Percentiles rank a stretch among this genome's conserved stretches.
These are phyloP conservation scores for Staphylotrichum tortipilum DNA, from an alignment of 495 filamentous ascomycete species.

Conservation along the genomic window DNA sequence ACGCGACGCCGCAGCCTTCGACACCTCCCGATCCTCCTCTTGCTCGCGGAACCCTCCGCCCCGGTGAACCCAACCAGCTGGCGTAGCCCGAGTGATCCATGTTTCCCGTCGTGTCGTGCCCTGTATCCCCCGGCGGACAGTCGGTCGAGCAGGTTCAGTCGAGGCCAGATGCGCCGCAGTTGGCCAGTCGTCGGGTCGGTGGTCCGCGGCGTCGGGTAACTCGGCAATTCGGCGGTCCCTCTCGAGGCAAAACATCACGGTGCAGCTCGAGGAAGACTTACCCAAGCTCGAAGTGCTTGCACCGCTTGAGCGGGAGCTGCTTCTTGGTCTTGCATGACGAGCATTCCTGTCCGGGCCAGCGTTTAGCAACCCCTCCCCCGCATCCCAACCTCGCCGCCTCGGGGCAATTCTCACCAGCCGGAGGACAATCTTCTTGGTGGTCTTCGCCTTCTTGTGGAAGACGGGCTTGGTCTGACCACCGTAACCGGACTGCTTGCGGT, in stretches of 20 bases:
- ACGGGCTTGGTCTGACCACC: conserved; percentile 99
- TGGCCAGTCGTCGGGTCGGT: neutral
- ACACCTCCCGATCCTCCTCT: too few relatives aligned
- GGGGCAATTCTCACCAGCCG: conserved; percentile 48
- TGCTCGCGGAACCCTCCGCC: too few relatives aligned
- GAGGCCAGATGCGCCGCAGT: neutral
- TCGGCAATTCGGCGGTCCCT: conserved; percentile 14
- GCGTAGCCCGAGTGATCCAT: neutral
- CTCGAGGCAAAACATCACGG: conserved; percentile 1
- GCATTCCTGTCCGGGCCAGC: conserved; percentile 67
- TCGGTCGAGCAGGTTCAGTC: neutral
- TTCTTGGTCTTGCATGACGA: conserved; percentile 96
- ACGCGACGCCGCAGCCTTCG: too few relatives aligned
- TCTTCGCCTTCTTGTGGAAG: conserved; percentile 99
- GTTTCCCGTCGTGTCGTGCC: neutral
- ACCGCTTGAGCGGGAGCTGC: conserved; percentile 93
- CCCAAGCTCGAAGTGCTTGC: conserved; percentile 99
- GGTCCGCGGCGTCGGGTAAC: neutral
- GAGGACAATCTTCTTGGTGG: conserved; percentile 99
- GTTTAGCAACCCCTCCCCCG: conserved; percentile 15
- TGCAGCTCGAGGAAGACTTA: conserved; percentile 42
- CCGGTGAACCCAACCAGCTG: neutral
- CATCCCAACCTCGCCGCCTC: conserved; percentile 1
- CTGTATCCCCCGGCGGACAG: neutral
- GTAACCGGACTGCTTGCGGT: conserved; percentile 98